These are phyloP conservation scores for Taphrina communis DNA, from an alignment of 1,139 yeast genomes.

Conservation along the genomic window DNA sequence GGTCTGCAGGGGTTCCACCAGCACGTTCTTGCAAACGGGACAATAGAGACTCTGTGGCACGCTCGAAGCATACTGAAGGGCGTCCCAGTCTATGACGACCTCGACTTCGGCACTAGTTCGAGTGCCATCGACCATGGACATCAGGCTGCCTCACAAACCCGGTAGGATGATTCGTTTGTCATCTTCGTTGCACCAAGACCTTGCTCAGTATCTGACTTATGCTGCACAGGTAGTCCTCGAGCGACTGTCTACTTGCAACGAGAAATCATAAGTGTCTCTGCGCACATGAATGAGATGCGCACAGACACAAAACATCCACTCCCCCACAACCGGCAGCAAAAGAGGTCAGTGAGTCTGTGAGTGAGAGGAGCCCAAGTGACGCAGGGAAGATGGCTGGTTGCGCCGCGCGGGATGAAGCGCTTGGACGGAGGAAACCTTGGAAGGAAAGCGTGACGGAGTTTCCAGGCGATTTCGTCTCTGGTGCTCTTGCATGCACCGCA, in stretches of 20 bases:
- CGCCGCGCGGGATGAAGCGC: neutral
- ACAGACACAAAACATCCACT: too few relatives aligned
- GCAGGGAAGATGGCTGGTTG: neutral
- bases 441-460: neutral
- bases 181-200: too few relatives aligned
- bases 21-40: constrained; percentile 32
- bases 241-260: too few relatives aligned
- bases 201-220: too few relatives aligned
- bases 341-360: neutral
- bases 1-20: constrained; percentile 25
- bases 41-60: constrained; percentile 34
- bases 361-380: neutral
- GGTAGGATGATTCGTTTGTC: too few relatives aligned
- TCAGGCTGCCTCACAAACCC: neutral
- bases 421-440: too few relatives aligned
- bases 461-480: neutral
- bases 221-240: too few relatives aligned
- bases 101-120: neutral
- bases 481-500: too few relatives aligned
- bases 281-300: too few relatives aligned
- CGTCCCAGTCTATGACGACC: constrained; percentile 27
- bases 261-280: too few relatives aligned
- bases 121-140: neutral
- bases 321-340: too few relatives aligned
- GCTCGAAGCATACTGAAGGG: constrained; percentile 11